Evolutionary conservation across 2,329 filamentous ascomycete genomes (phyloP).

Genomic region (Chaetomium sp.): DNA sequence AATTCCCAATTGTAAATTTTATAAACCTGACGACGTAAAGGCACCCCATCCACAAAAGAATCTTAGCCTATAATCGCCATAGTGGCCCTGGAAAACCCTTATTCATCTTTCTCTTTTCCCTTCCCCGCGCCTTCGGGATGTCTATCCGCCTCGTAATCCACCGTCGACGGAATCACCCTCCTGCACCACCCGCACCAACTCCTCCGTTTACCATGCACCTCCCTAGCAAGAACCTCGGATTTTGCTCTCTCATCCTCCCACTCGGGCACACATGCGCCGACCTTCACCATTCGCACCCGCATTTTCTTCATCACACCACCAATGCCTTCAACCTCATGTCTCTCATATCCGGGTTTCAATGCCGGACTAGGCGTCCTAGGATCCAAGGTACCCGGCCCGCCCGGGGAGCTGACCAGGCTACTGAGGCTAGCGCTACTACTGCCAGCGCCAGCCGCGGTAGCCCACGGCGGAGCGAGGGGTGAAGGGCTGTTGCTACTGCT

Average conservation of each 20-base stretch:
- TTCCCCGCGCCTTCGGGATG: background rate
- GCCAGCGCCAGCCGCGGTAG: background rate
- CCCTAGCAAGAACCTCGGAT: constrained; percentile 60
- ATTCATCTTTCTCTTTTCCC: background rate
- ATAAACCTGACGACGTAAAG: too few relatives aligned
- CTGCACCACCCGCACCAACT: constrained; percentile 94
- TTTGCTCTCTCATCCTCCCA: constrained; percentile 70
- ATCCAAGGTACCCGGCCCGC: background rate
- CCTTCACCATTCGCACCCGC: constrained; percentile 70
- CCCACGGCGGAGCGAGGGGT: constrained; percentile 18
- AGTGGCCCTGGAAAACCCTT: background rate
- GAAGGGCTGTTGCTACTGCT: constrained; percentile 13
- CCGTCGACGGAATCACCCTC: constrained; percentile 59
- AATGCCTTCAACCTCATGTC: constrained; percentile 87
- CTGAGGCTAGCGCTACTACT: constrained; percentile 6
- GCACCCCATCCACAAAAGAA: too few relatives aligned
- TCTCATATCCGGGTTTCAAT: constrained; percentile 66
- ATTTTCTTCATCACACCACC: constrained; percentile 85
- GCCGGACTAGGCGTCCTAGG: constrained; percentile 40
- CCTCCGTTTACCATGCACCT: constrained; percentile 60
- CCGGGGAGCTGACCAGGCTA: constrained; percentile 8
- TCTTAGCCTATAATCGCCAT: background rate
- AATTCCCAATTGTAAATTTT: too few relatives aligned
- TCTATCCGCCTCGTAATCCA: constrained; percentile 33
- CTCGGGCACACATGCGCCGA: constrained; percentile 80